phyloP scores from a whole-genome alignment of 495 filamentous ascomycete genomes.

The Penicillium canescens region DNA sequence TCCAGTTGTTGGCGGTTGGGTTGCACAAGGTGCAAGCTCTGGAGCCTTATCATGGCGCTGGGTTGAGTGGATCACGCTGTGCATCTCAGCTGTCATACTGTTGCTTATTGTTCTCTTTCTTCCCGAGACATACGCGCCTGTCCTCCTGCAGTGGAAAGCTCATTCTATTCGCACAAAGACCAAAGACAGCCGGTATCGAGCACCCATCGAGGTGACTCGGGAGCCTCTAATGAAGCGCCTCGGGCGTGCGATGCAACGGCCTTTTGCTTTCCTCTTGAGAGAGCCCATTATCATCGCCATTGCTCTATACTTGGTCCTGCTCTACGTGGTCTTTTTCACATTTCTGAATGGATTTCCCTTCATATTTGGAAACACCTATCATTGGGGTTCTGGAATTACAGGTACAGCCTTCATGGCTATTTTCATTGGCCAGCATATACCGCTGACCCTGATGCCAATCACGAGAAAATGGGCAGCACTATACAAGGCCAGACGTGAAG shows the following conservation, averaged over 20 bases:
- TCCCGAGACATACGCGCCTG: constrained; percentile 48
- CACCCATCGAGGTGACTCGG: not conserved
- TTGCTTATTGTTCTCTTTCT: constrained; percentile 36
- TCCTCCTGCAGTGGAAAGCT: constrained; percentile 49
- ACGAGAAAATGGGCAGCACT: not conserved
- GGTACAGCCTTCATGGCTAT: not conserved
- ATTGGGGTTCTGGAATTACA: no score
- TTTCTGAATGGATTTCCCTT: constrained; percentile 11
- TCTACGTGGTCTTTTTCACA: constrained; percentile 12
- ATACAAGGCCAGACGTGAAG: not conserved
- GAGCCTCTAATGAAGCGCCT: not conserved
- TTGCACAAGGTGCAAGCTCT: no score
- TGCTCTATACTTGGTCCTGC: constrained; percentile 6
- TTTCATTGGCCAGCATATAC: not conserved
- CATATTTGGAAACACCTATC: constrained; percentile 4
- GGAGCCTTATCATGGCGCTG: no score
- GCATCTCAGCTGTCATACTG: constrained; percentile 38
- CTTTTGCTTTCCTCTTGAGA: not conserved
- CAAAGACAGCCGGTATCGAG: not conserved
- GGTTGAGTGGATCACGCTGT: constrained; percentile 48
- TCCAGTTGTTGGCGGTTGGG: no score
- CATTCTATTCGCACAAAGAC: constrained; percentile 31
- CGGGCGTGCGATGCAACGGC: not conserved
- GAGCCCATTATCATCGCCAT: constrained; percentile 11
- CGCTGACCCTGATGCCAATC: not conserved